Evolutionary conservation across 768 basidiomycete genomes (phyloP).

Genomic region (Auriscalpium orientale): DNA sequence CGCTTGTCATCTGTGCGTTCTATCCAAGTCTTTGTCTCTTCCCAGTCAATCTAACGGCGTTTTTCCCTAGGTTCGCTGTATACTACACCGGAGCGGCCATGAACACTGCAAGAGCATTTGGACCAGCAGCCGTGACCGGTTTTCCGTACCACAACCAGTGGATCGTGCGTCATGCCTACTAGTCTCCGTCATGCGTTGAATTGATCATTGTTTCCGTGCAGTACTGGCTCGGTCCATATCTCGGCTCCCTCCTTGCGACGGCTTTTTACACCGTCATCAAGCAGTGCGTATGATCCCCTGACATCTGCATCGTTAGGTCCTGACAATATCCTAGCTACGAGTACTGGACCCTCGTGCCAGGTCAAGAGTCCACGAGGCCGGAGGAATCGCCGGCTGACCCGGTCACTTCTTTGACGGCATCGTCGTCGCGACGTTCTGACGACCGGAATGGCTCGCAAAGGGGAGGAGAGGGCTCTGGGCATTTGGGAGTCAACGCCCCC

Average conservation of each 20-base stretch:
- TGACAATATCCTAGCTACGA: slow-evolving; percentile 26
- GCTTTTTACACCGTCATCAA: slow-evolving; percentile 54
- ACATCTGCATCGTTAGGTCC: background rate
- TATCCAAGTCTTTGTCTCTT: background rate
- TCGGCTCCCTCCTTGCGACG: slow-evolving; percentile 55
- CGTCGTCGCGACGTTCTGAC: too few species aligned
- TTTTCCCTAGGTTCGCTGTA: slow-evolving; percentile 40
- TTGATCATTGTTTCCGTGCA: slow-evolving; percentile 17
- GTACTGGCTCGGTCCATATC: slow-evolving; percentile 68
- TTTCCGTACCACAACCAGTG: slow-evolving; percentile 48
- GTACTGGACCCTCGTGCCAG: slow-evolving; percentile 49
- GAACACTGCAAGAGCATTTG: slow-evolving; percentile 66
- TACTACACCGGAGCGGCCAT: slow-evolving; percentile 58
- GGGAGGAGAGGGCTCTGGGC: too few species aligned
- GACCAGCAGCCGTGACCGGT: slow-evolving; percentile 59
- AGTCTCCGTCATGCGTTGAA: background rate
- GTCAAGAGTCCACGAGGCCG: slow-evolving; percentile 35
- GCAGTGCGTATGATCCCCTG: slow-evolving; percentile 24
- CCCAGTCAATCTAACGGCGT: background rate
- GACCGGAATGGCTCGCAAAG: too few species aligned
- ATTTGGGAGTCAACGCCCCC: too few species aligned
- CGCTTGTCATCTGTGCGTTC: slow-evolving; percentile 47
- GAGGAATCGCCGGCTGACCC: slow-evolving; percentile 36
- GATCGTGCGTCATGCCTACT: slow-evolving; percentile 37
- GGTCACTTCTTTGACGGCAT: background rate